Percentiles rank a stretch among this genome's conserved stretches.
These are phyloP conservation scores for Kuraishia hungarica DNA, from an alignment of 805 yeast species.

Conservation along the genomic window DNA sequence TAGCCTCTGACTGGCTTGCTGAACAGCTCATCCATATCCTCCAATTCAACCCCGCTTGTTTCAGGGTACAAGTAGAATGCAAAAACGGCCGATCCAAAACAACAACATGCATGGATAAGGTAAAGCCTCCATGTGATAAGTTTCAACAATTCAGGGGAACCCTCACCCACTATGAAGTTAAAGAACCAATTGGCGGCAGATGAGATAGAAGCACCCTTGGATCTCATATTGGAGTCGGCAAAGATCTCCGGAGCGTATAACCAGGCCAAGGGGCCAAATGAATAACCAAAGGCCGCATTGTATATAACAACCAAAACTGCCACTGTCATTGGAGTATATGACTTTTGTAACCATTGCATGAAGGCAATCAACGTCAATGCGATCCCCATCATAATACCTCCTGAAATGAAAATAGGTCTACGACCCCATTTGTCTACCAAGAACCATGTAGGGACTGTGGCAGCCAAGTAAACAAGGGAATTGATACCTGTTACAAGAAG, in stretches of 20 bases:
- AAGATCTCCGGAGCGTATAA: slow-evolving; percentile 74
- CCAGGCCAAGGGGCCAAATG: slow-evolving; percentile 95
- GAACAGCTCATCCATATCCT: slow-evolving; percentile 37
- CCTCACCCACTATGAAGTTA: slow-evolving; percentile 85
- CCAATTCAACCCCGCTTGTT: slow-evolving; percentile 35
- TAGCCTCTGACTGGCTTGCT: slow-evolving; percentile 5
- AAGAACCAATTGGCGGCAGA: slow-evolving; percentile 89
- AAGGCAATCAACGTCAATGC: slow-evolving; percentile 57
- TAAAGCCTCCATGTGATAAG: slow-evolving; percentile 71
- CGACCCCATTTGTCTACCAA: slow-evolving; percentile 84
- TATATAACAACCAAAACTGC: slow-evolving; percentile 67
- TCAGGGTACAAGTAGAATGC: slow-evolving; percentile 34
- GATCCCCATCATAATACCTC: slow-evolving; percentile 67
- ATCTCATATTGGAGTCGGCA: slow-evolving; percentile 63
- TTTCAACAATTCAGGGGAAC: slow-evolving; percentile 78
- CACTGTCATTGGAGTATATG: slow-evolving; percentile 58
- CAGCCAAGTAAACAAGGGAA: slow-evolving; percentile 43
- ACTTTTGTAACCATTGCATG: slow-evolving; percentile 39
- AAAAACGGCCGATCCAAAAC: slow-evolving; percentile 32
- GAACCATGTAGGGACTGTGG: slow-evolving; percentile 86
- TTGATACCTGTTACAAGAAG: slow-evolving; percentile 82
- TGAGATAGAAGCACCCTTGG: slow-evolving; percentile 80
- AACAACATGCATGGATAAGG: slow-evolving; percentile 67
- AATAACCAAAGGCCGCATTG: slow-evolving; percentile 78
- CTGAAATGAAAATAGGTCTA: slow-evolving; percentile 64